Conservation (phyloP, 179 eudicot species). For the Dionaea muscipula region DNA sequence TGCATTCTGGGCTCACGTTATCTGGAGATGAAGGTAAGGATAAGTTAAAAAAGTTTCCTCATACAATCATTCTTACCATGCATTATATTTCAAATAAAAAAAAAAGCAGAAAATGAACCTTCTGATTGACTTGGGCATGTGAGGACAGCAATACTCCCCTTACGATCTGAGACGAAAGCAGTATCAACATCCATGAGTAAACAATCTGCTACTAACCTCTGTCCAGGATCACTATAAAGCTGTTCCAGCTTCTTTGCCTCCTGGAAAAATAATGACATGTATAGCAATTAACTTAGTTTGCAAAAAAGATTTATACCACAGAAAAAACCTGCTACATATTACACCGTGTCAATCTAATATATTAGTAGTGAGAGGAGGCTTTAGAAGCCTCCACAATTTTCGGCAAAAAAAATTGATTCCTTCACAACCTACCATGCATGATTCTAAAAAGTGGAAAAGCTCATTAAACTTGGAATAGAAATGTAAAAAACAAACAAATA, state of each 20-base stretch:
- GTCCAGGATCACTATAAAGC: conserved; percentile 75
- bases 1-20: conserved; percentile 77
- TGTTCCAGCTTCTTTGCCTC: conserved; percentile 75
- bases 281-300: too few relatives aligned
- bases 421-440: too few relatives aligned
- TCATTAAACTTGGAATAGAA: too few relatives aligned
- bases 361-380: too few relatives aligned
- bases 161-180: conserved; percentile 85
- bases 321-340: too few relatives aligned
- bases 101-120: conserved; percentile 25
- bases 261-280: conserved; percentile 29
- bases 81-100: not conserved
- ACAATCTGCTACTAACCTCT: conserved; percentile 90
- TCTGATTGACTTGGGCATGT: conserved; percentile 50
- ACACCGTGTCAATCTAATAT: too few relatives aligned
- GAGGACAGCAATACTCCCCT: conserved; percentile 69
- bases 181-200: conserved; percentile 64
- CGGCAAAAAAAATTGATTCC: too few relatives aligned
- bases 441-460: too few relatives aligned
- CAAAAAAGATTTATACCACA: too few relatives aligned
- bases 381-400: too few relatives aligned
- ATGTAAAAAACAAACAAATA: too few relatives aligned
- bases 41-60: not conserved
- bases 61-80: not conserved
- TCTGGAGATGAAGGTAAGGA: conserved; percentile 33